Percentiles rank a stretch among this genome's conserved stretches.
These are phyloP conservation scores for Gynandropsis gynandra DNA, from an alignment of 345 rosid genomes.

Conservation along the genomic window DNA sequence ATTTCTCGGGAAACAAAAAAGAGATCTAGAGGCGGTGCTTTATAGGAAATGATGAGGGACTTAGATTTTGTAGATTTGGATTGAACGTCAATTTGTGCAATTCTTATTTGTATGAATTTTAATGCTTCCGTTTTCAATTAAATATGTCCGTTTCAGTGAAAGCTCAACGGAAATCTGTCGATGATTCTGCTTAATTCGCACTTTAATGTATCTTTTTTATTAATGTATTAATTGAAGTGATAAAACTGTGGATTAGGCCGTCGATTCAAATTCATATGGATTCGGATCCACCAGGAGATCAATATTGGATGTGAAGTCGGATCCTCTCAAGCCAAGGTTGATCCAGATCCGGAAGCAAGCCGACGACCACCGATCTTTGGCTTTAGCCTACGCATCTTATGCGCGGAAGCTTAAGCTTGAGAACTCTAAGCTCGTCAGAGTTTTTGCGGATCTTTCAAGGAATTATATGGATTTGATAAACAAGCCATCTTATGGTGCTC, in stretches of 20 bases:
- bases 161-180: neutral
- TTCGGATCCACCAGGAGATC: constrained; percentile 63
- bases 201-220: neutral
- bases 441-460: constrained; percentile 79
- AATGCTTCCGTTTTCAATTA: neutral
- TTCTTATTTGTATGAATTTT: neutral
- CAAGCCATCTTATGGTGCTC: constrained; percentile 56
- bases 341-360: constrained; percentile 97
- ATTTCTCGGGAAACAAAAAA: neutral
- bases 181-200: neutral
- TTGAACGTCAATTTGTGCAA: neutral
- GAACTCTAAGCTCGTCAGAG: constrained; percentile 77
- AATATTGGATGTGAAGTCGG: constrained; percentile 69
- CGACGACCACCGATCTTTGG: constrained; percentile 81
- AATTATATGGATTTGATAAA: constrained; percentile 75
- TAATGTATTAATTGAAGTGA: neutral
- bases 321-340: constrained; percentile 81
- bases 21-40: neutral
- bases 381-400: constrained; percentile 77
- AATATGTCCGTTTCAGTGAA: neutral
- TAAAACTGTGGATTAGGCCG: constrained; percentile 30
- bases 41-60: neutral
- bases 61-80: neutral
- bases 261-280: constrained; percentile 30
- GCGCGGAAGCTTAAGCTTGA: constrained; percentile 95